phyloP scores from a whole-genome alignment of 2,329 filamentous ascomycete genomes.

The Aspergillus texensis region DNA sequence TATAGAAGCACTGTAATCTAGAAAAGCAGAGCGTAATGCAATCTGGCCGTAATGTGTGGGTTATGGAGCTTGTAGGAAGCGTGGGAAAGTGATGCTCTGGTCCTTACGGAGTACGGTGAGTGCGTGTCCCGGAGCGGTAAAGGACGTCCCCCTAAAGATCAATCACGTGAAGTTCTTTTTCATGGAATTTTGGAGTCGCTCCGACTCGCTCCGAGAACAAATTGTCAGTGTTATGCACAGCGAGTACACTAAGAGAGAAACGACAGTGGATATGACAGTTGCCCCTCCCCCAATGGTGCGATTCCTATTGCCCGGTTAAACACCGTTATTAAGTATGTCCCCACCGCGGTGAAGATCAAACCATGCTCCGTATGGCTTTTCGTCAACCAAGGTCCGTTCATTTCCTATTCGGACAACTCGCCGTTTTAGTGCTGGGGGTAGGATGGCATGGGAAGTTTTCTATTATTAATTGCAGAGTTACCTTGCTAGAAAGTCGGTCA shows the following conservation, averaged over 20 bases:
- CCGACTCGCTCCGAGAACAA: neutral
- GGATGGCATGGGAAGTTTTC: neutral
- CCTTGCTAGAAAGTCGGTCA: neutral
- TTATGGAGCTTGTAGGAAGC: no score
- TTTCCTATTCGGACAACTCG: constrained; percentile 2
- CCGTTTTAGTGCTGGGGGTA: neutral
- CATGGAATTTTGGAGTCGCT: neutral
- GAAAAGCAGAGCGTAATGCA: no score
- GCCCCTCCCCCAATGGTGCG: constrained; percentile 1
- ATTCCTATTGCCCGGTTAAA: neutral
- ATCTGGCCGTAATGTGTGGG: no score
- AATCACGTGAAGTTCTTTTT: neutral
- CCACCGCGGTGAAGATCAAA: constrained; percentile 1
- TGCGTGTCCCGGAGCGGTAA: neutral
- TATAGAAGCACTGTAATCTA: no score
- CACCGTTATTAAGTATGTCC: neutral
- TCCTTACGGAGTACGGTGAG: no score
- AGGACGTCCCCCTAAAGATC: neutral
- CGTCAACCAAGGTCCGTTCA: neutral
- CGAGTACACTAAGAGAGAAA: neutral
- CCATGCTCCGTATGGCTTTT: neutral
- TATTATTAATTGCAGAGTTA: neutral
- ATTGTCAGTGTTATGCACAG: neutral
- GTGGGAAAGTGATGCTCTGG: no score
- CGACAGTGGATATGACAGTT: neutral